Base-by-base conservation (phyloP, 495 filamentous ascomycete species). In the Arthonia radiata region DNA sequence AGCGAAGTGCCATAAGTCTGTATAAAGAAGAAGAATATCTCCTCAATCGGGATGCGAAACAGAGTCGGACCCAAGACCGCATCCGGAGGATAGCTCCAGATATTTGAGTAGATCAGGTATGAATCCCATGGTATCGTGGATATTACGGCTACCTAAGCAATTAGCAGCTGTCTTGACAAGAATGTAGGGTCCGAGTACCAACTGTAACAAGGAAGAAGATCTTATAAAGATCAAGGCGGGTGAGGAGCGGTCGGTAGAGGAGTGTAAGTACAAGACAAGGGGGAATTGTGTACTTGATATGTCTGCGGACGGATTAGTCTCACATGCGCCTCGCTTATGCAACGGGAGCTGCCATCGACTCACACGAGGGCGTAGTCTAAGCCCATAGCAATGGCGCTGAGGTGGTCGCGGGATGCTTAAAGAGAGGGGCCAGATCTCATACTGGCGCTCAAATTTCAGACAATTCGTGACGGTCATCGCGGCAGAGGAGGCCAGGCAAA, bases 11-110 rank as follows among this genome's bases (percentile, higher is more conserved):
- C 68, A 39, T 72, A 77, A 4, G 70, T 75, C 41, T 77, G 71
- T 17, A 77, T 59, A n/a, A 72, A 41, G 43, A 75, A 75, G 53
- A 75, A 77, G 45, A 74, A 74, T 13, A 74, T 33, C 36, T 75
- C 71, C 39, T 77, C 71, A 2, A 55, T 34, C 0, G 71, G 71
- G 26, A 77, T 64, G 4, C 40, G 40, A 37, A 61, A 61, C 12
- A 73, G 40, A 1, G 47, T 61, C 10, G 47, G 53, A 1, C 70
- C 71, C 19, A 66, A 25, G 12, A 74, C 52, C 4, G 53, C 68
- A 23, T 56, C 44, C 6, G 51, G 38, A 5, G 70, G 69, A 37
- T 73, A 76, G n/a, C 59, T 66, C 70, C 70, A 75, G 38, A 76
- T 56, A 27, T 49, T 47, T 26, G 42, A 52, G 21, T 53, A 52